Evolutionary conservation across 202 grass and related monocot genomes (phyloP), one percentile per base, ranked within the genome.

Genomic region (Schoenoplectus triqueter): DNA sequence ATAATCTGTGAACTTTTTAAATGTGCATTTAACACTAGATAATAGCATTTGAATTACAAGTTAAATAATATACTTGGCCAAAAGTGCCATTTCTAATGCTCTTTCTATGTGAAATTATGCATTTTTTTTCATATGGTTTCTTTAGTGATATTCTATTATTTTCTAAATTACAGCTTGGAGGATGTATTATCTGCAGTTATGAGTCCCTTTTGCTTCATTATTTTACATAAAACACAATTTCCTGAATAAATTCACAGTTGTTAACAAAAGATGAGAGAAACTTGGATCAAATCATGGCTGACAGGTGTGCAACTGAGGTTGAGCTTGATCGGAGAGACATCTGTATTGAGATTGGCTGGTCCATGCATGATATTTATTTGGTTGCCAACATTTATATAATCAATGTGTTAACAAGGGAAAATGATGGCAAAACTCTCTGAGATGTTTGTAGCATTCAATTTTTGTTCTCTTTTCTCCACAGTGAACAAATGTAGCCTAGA

Each of bases 401-500:
- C 9, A 17, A 8, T 63, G 6, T 45, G 2, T 64, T 41, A n/a
- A 47, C 46, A 21, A 51, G 4, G 47, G 9, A 74, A 15, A 17
- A 52, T 74, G 5, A 7, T 74, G 18, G 48, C 22, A 64, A 54
- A 11, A 64, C 3, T 66, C 15, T 14, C 56, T 7, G 31, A 4
- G 44, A 88, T 4, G 20, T 73, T 62, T 81, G 0, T 41, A 80
- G 81, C 39, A 69, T 31, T 75, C 13, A 21, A 44, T 55, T 59
- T 31, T 31, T 31, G 56, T 66, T 75, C 2, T 82, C 80, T 75
- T 52, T 68, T 14, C 5, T 88, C 68, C 87, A 74, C 88, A 99
- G 96, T 90, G 70, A 99, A 96, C 85, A 95, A 91, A 77, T 99
- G 96, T 77, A 99, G 96, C 87, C 82, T 99, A 80, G 96, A 99